Evolutionary conservation across 1,139 yeast species (phyloP).

Genomic region (Insectozyma bohioensis): DNA sequence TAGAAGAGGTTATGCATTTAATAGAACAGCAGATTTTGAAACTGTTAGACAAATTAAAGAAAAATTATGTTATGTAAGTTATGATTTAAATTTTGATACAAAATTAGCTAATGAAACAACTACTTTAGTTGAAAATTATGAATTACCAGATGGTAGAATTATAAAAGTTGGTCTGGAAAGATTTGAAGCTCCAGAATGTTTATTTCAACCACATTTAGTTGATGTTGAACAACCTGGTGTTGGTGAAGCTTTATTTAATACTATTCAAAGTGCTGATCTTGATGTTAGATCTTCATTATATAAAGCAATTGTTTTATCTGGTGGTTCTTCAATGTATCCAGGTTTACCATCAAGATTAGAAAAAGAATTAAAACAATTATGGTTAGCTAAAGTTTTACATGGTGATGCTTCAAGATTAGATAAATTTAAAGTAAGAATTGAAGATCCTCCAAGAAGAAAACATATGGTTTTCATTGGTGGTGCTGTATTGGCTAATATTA

Average conservation of each 20-base stretch:
- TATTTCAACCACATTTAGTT: slow-evolving; percentile 95
- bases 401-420: slow-evolving; percentile 86
- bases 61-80: slow-evolving; percentile 91
- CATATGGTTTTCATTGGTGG: slow-evolving; percentile 99
- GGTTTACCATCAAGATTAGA: slow-evolving; percentile 95
- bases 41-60: slow-evolving; percentile 98
- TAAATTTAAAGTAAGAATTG: slow-evolving; percentile 93
- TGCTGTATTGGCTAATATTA: slow-evolving; percentile 94
- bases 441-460: slow-evolving; percentile 98
- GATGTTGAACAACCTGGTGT: slow-evolving; percentile 97
- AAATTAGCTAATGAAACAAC: slow-evolving; percentile 92
- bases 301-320: slow-evolving; percentile 91
- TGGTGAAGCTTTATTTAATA: slow-evolving; percentile 88
- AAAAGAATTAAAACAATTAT: slow-evolving; percentile 91
- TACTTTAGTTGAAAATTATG: slow-evolving; percentile 84
- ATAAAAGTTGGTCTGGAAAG: slow-evolving; percentile 94
- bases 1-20: slow-evolving; percentile 96
- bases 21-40: slow-evolving; percentile 97
- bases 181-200: slow-evolving; percentile 97
- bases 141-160: slow-evolving; percentile 94
- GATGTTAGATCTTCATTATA: slow-evolving; percentile 87
- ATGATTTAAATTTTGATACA: slow-evolving; percentile 86
- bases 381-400: slow-evolving; percentile 86
- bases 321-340: slow-evolving; percentile 99
- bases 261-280: slow-evolving; percentile 91